phyloP scores from a whole-genome alignment of 495 filamentous ascomycete species.

The Talaromyces proteolyticus region DNA sequence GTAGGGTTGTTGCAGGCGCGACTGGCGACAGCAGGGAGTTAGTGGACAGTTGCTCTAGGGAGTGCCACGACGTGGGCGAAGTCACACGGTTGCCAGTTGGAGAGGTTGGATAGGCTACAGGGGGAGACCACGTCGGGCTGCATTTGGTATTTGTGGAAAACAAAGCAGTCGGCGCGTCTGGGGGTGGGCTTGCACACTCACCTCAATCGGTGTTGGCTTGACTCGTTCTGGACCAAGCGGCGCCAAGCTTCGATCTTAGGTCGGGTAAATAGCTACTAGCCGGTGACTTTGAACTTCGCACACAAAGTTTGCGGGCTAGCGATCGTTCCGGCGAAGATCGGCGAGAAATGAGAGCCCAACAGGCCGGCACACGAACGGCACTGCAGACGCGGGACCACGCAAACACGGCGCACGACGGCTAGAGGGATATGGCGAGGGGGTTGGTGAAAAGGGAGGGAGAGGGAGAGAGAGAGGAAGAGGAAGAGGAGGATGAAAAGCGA shows the following conservation, averaged over 20 bases:
- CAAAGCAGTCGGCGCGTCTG: background rate
- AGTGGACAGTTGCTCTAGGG: no score
- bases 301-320: no score
- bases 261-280: no score
- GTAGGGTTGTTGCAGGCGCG: background rate
- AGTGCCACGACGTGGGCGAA: background rate
- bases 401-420: background rate
- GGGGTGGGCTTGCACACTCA: background rate
- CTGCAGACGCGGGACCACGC: no score
- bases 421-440: background rate
- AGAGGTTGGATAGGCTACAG: background rate
- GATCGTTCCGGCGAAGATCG: no score
- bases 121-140: background rate
- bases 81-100: background rate
- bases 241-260: no score
- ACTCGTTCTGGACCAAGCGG: background rate
- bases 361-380: no score
- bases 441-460: no score
- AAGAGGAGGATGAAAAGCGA: background rate
- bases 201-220: background rate
- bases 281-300: no score
- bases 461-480: background rate
- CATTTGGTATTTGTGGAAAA: background rate
- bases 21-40: no score
- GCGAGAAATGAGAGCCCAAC: background rate